phyloP scores from a whole-genome alignment of 306 rosid genomes.

The Rubus parviflorus region DNA sequence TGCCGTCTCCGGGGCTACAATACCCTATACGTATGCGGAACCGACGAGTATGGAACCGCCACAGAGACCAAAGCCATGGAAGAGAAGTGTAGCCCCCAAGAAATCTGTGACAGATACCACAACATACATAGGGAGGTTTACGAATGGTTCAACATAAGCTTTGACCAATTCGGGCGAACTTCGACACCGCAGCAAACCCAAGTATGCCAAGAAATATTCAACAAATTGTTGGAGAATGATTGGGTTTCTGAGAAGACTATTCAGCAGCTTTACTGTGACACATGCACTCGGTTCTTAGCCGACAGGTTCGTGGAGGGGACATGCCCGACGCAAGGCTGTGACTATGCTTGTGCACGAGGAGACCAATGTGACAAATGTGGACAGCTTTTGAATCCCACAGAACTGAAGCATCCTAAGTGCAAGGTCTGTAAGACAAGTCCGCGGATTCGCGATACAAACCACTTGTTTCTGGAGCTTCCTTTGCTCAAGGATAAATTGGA shows the following conservation, averaged over 20 bases:
- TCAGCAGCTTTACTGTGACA: conserved; percentile 90
- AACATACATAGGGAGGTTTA: conserved; percentile 82
- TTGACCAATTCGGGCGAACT: conserved; percentile 91
- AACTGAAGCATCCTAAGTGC: conserved; percentile 78
- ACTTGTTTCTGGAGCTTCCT: conserved; percentile 90
- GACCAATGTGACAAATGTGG: conserved; percentile 97
- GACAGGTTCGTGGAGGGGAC: conserved; percentile 90
- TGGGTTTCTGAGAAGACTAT: conserved; percentile 87
- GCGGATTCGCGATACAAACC: conserved; percentile 73
- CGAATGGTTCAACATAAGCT: conserved; percentile 79
- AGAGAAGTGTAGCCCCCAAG: conserved; percentile 81
- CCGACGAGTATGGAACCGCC: conserved; percentile 90
- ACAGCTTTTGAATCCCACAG: conserved; percentile 80
- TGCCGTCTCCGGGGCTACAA: conserved; percentile 81
- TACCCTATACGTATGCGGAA: conserved; percentile 70
- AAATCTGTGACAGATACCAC: conserved; percentile 91
- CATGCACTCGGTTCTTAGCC: conserved; percentile 79
- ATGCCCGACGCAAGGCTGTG: conserved; percentile 77
- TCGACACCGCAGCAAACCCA: conserved; percentile 83
- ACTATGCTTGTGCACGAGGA: conserved; percentile 88
- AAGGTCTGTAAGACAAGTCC: conserved; percentile 85
- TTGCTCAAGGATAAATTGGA: conserved; percentile 63
- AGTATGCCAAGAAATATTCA: conserved; percentile 80
- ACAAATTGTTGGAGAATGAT: conserved; percentile 56
- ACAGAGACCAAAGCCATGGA: conserved; percentile 95